phyloP scores from a whole-genome alignment of 2,329 filamentous ascomycete species.

The Neofusicoccum ribis region DNA sequence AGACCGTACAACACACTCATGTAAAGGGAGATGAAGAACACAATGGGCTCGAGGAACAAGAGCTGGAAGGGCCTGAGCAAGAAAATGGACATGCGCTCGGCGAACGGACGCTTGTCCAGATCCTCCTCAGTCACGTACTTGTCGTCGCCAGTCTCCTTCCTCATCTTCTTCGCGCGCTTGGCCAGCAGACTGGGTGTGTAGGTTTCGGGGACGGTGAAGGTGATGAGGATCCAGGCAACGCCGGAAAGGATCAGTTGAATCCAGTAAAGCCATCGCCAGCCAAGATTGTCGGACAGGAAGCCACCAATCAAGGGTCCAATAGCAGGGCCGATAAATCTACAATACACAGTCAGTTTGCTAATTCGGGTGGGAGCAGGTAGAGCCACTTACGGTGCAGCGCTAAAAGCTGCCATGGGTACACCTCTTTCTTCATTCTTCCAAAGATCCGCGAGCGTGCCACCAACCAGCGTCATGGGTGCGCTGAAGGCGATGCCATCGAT shows the following conservation, averaged over 20 bases:
- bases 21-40: conserved; percentile 79
- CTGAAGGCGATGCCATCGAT: conserved; percentile 84
- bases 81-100: conserved; percentile 71
- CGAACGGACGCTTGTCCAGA: conserved; percentile 68
- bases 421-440: conserved; percentile 82
- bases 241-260: conserved; percentile 76
- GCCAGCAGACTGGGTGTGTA: conserved; percentile 79
- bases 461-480: conserved; percentile 82
- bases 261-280: conserved; percentile 87
- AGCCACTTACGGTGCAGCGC: conserved; percentile 64
- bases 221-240: conserved; percentile 71
- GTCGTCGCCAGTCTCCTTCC: conserved; percentile 65
- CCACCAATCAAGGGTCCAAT: conserved; percentile 68
- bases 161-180: conserved; percentile 68
- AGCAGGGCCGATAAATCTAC: conserved; percentile 71
- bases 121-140: conserved; percentile 79
- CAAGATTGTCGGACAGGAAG: conserved; percentile 67
- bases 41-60: conserved; percentile 79
- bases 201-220: conserved; percentile 87
- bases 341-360: not conserved
- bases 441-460: conserved; percentile 79
- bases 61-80: conserved; percentile 82
- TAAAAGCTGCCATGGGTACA: conserved; percentile 84
- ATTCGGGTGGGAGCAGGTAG: not conserved
- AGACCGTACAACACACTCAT: conserved; percentile 80